phyloP scores from a whole-genome alignment of 2,329 filamentous ascomycete genomes.

The Claviceps cyperi region DNA sequence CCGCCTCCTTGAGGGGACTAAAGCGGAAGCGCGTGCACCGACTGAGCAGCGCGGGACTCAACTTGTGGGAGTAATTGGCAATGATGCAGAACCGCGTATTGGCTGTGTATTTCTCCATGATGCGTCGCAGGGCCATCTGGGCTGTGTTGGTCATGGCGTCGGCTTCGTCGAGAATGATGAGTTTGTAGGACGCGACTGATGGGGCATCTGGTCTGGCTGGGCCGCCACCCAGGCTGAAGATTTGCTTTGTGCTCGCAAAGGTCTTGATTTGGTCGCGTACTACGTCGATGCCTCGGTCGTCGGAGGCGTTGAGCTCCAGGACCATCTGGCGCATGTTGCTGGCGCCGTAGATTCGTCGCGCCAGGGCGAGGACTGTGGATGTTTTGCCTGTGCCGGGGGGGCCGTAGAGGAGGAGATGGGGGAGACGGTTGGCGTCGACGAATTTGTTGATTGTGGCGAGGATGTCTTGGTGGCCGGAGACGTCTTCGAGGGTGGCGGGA shows the following conservation, averaged over 20 bases:
- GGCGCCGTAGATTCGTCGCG: conserved; percentile 78
- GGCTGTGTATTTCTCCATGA: conserved; percentile 98
- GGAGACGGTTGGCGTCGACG: conserved; percentile 82
- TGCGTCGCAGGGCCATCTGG: conserved; percentile 89
- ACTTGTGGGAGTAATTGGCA: conserved; percentile 96
- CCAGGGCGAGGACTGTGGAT: conserved; percentile 86
- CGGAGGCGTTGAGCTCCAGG: conserved; percentile 89
- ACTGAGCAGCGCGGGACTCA: conserved; percentile 82
- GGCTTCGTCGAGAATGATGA: conserved; percentile 97
- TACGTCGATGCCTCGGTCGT: conserved; percentile 94
- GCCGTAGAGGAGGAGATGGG: conserved; percentile 91
- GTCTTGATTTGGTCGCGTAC: conserved; percentile 99
- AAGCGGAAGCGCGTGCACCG: conserved; percentile 92
- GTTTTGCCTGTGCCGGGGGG: conserved; percentile 96
- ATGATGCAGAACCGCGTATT: conserved; percentile 98
- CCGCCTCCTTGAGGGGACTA: conserved; percentile 76
- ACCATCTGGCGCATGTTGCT: conserved; percentile 98
- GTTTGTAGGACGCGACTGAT: conserved; percentile 48
- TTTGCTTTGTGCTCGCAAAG: conserved; percentile 94
- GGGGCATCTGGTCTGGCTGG: background rate
- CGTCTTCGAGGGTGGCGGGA: conserved; percentile 75
- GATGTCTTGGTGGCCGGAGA: conserved; percentile 94
- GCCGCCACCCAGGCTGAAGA: conserved; percentile 59
- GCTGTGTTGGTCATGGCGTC: conserved; percentile 99
- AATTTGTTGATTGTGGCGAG: conserved; percentile 97